Evolutionary conservation across 2,329 filamentous ascomycete genomes (phyloP), one percentile per base, ranked within the genome.

Genomic region (Celoporthe dispersa): DNA sequence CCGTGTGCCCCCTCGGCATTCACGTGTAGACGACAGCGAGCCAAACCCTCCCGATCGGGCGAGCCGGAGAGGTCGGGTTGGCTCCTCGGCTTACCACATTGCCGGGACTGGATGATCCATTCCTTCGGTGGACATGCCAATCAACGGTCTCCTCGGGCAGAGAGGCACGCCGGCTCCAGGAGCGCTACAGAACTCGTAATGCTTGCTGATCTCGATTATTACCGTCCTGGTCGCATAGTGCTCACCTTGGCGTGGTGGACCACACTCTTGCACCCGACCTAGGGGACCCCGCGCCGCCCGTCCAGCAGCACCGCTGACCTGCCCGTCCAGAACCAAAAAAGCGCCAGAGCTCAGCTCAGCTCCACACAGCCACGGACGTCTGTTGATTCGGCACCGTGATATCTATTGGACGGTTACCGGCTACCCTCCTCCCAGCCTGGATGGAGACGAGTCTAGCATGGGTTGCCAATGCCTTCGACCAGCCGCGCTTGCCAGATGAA

Each of bases 41-140:
- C 14, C 25, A 16, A 35, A 37, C 7, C 31, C 9, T 37, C 57
- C 57, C 31, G 11, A 37, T 60, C 16, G 33, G 57, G 57, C 19
- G 31, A 59, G 31, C 55, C 55, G 55, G 31, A 35, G 31, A 33
- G 31, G 55, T 16, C 57, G 57, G 19, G 7, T 33, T n/a, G n/a
- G 33, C n/a, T 8, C n/a, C 28, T 64, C 61, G 61, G 61, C 61
- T 64, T 64, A 41, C 61, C 61, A 41, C 16, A 48, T 44, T 3
- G 25, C 35, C 61, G 39, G 61, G 25, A 64, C 60, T 55, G 31
- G 22, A 11, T 9, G 33, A 60, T 60, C 11, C 1, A 31, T 37
- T 35, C 25, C 44, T 63, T 35, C 57, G 3, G 1, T 16, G 5
- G 35, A 25, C 11, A 64, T 63, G 41, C 28, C 28, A 28, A 63